Base-by-base conservation (phyloP, 2,329 filamentous ascomycete species). In the Zopfia rhizophila region DNA sequence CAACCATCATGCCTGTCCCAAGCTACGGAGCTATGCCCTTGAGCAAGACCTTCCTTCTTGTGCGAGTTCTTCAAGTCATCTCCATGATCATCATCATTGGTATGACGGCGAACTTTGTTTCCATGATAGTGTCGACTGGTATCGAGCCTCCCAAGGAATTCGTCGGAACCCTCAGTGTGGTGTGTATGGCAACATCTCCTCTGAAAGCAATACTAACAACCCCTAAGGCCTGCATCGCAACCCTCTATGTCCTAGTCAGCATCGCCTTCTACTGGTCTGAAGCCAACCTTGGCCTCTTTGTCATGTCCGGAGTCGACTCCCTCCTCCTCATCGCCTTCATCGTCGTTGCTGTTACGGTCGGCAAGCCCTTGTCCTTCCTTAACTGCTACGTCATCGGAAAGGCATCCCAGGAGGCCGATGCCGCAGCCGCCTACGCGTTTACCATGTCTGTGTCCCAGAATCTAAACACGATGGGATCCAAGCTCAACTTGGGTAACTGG, bases 211-310 rank as follows among this genome's bases (percentile, higher is more conserved):
- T 24, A 32, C 55, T 66, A 42, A 72, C 51, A 40, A 25, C 19
- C 28, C 27, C n/a, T 10, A 52, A 95, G 91, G 84, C 89, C 21
- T 89, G 84, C 73, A 85, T 94, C 47, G 86, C 89, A 7, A 82
- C 86, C 4, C 82, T 96, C 49, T 96, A 96, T 79, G 83, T 87
- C 55, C 66, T 77, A 25, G 68, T 80, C 58, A 81, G 82, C 60
- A 86, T 95, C 60, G 87, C 88, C 13, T 88, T 88, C 75, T 91
- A 95, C 68, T 88, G 92, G 56, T 93, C 91, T 73, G 80, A 86
- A 60, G 89, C 92, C 68, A 80, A 83, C 57, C 82, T 90, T 55
- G 86, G 92, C 10, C 88, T 90, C 4, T 85, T 91, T 51, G 81
- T 92, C 43, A 79, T 90, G 72, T 80, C 85, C 1, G 82, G 72